Percentiles rank a stretch among this genome's conserved stretches.
phyloP scores from a whole-genome alignment of 306 rosid species.

The Cucumis cinereus region DNA sequence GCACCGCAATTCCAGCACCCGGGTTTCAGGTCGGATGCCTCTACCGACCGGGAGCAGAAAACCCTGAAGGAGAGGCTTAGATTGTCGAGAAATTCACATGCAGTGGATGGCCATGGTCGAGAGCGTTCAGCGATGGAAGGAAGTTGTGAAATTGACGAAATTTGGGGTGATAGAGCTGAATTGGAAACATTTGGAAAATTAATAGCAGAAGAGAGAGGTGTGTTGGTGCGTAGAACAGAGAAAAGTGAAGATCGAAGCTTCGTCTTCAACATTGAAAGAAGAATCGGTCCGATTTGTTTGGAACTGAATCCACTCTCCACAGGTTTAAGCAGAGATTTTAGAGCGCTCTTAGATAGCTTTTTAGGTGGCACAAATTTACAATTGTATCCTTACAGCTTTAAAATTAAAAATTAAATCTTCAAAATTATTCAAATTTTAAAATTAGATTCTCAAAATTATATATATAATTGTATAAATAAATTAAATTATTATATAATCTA shows the following conservation, averaged over 20 bases:
- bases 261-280: constrained; percentile 32
- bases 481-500: no score
- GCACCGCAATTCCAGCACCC: constrained; percentile 70
- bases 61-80: constrained; percentile 10
- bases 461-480: no score
- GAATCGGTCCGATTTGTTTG: not conserved
- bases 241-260: constrained; percentile 28
- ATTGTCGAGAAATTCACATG: constrained; percentile 10
- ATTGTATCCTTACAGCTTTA: no score
- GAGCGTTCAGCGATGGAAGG: not conserved
- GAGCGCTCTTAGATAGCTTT: not conserved
- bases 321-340: not conserved
- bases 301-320: not conserved
- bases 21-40: constrained; percentile 11
- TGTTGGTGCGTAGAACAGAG: constrained; percentile 16
- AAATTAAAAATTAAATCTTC: no score
- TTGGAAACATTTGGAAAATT: not conserved
- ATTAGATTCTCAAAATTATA: no score
- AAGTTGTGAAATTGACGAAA: constrained; percentile 2
- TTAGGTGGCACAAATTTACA: no score
- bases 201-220: constrained; percentile 15
- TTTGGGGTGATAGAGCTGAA: constrained; percentile 5
- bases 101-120: not conserved
- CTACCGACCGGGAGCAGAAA: constrained; percentile 25
- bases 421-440: no score